A percentile compares a stretch with the other conserved stretches of the same genome.
These are phyloP conservation scores for Teratosphaeriaceae sp. DNA, from an alignment of 2,329 filamentous ascomycete genomes.

Conservation along the genomic window DNA sequence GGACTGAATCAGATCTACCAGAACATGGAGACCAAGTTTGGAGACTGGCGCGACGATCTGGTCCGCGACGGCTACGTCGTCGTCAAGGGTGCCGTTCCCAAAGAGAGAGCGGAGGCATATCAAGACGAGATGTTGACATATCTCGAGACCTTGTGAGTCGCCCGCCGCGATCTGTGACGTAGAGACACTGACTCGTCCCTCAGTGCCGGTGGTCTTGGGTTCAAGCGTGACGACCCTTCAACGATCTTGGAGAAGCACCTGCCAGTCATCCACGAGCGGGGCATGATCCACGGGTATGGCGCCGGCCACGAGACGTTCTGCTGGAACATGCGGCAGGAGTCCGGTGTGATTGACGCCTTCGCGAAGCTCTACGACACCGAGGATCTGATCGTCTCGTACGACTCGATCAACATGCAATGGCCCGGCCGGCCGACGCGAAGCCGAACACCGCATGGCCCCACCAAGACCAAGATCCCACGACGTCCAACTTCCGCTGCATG, in stretches of 20 bases:
- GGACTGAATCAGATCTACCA: too few relatives aligned
- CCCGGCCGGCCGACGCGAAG: background rate
- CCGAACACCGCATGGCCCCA: background rate
- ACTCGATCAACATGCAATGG: background rate
- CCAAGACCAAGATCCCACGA: background rate
- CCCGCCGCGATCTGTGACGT: too few relatives aligned
- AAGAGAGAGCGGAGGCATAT: conserved; percentile 31
- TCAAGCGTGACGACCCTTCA: background rate
- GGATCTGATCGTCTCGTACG: background rate
- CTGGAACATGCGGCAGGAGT: background rate
- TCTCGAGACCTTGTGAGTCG: conserved; percentile 22
- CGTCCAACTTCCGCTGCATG: background rate
- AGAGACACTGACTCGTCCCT: too few relatives aligned
- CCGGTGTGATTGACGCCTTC: background rate
- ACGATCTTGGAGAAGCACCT: background rate
- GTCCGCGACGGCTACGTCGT: conserved; percentile 35
- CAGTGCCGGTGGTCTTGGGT: background rate
- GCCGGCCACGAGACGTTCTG: background rate
- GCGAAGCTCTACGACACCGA: background rate
- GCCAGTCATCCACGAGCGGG: background rate
- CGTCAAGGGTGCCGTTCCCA: conserved; percentile 37
- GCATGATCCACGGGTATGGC: background rate
- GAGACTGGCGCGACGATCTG: conserved; percentile 15
- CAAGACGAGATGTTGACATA: conserved; percentile 9
- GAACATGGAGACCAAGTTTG: too few relatives aligned